Evolutionary conservation across 495 filamentous ascomycete genomes (phyloP), one percentile per base, ranked within the genome.

Genomic region (Penicillium argentinense): DNA sequence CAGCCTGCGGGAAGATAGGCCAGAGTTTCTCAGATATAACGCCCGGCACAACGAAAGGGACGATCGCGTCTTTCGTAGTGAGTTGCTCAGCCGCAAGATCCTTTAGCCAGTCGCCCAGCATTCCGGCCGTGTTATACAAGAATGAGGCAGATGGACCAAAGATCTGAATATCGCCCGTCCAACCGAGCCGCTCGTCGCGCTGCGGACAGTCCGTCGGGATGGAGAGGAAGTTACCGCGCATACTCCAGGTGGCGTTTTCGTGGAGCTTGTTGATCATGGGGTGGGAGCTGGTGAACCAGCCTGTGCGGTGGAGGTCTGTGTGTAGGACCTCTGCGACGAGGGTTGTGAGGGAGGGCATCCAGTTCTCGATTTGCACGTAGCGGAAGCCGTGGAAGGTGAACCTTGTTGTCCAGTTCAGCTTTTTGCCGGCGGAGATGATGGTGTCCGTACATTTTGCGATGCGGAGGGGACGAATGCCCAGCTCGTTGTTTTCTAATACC

Each of bases 321-420:
- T 79, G 72, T 5, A 78, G 51, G 5, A 79, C 77, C 2, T 76
- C 39, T 0, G 74, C 77, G 7, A 59, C 62, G 19, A 80, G 48
- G 6, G 69, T 50, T 18, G 46, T 16, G 7, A 42, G 33, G 4
- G 63, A 70, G 0, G 46, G 46, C n/a, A 25, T 42, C 76, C 76
- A 80, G 9, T 63, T 62, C 13, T 75, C 70, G 13, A 82, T 56
- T 54, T 76, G 69, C 5, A 76, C 74, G 42, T 74, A 82, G 18
- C 79, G 69, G 40, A 81, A 82, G 9, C 79, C 79, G 40, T 82
- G 77, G 48, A 79, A 82, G 3, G 79, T 79, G 57, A 78, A 81
- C 13, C 43, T 51, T 16, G 64, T 61, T 9, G 50, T 25, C 64
- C 64, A 64, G 25, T 59, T 12, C 9, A 63, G 26, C 9, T 53